Evolutionary conservation across 2,329 filamentous ascomycete genomes (phyloP).

Genomic region (Teratosphaeria zuluensis): DNA sequence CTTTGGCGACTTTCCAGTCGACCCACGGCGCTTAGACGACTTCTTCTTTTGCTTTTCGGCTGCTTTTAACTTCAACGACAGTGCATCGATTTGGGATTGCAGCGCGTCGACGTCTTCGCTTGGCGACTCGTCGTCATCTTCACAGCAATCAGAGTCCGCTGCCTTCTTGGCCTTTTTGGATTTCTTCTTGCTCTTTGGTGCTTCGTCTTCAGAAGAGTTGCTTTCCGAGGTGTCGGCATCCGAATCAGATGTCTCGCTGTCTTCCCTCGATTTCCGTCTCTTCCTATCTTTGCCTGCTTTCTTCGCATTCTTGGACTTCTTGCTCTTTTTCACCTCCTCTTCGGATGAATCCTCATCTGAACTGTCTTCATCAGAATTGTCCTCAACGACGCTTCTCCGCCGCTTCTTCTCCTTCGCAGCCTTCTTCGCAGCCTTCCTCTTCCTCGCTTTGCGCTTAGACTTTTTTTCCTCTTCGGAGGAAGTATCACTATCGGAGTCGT

Average conservation of each 20-base stretch:
- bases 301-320: slow-evolving; percentile 12
- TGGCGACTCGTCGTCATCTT: slow-evolving; percentile 5
- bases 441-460: slow-evolving; percentile 2
- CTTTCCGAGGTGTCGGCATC: slow-evolving; percentile 10
- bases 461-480: slow-evolving; percentile 2
- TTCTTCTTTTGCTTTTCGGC: slow-evolving; percentile 10
- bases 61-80: slow-evolving; percentile 15
- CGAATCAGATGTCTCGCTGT: slow-evolving; percentile 1
- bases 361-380: slow-evolving; percentile 4
- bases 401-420: slow-evolving; percentile 2
- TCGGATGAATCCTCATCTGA: slow-evolving; percentile 16
- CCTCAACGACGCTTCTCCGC: background rate
- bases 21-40: slow-evolving; percentile 8
- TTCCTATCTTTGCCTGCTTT: slow-evolving; percentile 14
- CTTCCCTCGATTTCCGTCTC: slow-evolving; percentile 12
- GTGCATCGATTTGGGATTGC: slow-evolving; percentile 6
- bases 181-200: slow-evolving; percentile 13
- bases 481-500: slow-evolving; percentile 1
- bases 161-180: slow-evolving; percentile 7
- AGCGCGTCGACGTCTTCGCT: slow-evolving; percentile 9
- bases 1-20: slow-evolving; percentile 7
- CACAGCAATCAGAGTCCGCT: background rate
- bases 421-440: slow-evolving; percentile 1
- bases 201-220: slow-evolving; percentile 14
- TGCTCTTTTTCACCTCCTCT: slow-evolving; percentile 12